Evolutionary conservation across 2,329 filamentous ascomycete genomes (phyloP).

Genomic region (Thermomyces lanuginosus): DNA sequence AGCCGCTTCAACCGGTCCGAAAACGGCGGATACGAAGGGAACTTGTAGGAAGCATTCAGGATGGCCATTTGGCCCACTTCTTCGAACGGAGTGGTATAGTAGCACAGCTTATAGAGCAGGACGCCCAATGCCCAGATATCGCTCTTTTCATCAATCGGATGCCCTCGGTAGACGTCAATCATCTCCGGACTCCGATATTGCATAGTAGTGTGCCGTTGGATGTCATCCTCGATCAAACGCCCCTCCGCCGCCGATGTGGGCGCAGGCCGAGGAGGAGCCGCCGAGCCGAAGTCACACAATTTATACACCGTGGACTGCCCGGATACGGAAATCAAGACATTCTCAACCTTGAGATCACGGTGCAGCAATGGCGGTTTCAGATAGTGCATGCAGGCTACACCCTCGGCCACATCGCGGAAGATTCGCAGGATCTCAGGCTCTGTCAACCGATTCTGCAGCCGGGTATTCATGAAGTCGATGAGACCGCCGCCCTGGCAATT

Average conservation of each 20-base stretch:
- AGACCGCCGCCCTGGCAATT: conserved; percentile 86
- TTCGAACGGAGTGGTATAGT: conserved; percentile 97
- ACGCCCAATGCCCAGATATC: conserved; percentile 97
- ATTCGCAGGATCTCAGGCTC: conserved; percentile 96
- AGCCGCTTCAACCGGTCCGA: conserved; percentile 78
- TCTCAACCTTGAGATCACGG: conserved; percentile 93
- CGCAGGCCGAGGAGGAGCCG: conserved; percentile 66
- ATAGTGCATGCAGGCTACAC: conserved; percentile 98
- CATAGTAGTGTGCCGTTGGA: conserved; percentile 90
- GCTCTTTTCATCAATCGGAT: conserved; percentile 94
- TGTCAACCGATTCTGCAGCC: conserved; percentile 85
- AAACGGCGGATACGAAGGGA: conserved; percentile 72
- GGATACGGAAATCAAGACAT: conserved; percentile 68
- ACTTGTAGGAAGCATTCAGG: conserved; percentile 86
- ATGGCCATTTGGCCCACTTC: conserved; percentile 96
- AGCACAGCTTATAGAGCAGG: conserved; percentile 91
- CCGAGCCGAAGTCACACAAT: conserved; percentile 93
- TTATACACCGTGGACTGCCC: conserved; percentile 64
- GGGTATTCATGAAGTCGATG: conserved; percentile 99
- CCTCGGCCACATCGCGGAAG: conserved; percentile 88
- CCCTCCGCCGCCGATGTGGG: conserved; percentile 79
- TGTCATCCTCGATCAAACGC: conserved; percentile 83
- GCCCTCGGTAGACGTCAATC: conserved; percentile 94
- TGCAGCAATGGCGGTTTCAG: conserved; percentile 85
- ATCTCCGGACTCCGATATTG: conserved; percentile 97